Evolutionary conservation across 495 filamentous ascomycete species (phyloP).

Genomic region (Cudoniella acicularis): DNA sequence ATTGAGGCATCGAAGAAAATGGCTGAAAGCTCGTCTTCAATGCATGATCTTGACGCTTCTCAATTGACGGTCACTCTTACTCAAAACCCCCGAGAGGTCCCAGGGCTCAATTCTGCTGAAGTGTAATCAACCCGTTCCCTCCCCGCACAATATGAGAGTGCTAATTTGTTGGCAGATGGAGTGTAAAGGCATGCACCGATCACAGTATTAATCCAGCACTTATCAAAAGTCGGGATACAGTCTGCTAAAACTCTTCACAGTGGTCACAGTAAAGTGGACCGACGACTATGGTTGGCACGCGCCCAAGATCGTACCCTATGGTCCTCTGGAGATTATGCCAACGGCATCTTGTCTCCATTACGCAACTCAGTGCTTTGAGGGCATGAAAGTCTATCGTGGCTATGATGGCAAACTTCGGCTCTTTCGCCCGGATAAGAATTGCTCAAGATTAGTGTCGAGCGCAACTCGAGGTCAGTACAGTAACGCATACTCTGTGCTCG

Average conservation of each 20-base stretch:
- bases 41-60: constrained; percentile 60
- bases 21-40: neutral
- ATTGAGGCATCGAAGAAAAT: constrained; percentile 1
- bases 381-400: constrained; percentile 84
- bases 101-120: constrained; percentile 37
- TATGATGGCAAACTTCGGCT: constrained; percentile 77
- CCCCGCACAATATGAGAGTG: no score
- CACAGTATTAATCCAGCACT: constrained; percentile 16
- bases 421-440: constrained; percentile 80
- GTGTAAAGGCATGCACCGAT: constrained; percentile 14
- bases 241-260: constrained; percentile 35
- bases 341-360: constrained; percentile 83
- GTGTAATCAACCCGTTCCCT: no score
- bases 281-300: constrained; percentile 64
- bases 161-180: no score
- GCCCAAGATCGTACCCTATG: constrained; percentile 74
- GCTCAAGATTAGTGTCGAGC: constrained; percentile 65
- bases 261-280: constrained; percentile 76
- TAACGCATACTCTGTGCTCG: no score
- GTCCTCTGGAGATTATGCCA: constrained; percentile 75
- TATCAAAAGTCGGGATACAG: neutral
- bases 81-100: constrained; percentile 61
- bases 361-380: constrained; percentile 89
- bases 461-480: constrained; percentile 46
- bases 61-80: constrained; percentile 65